phyloP scores from a whole-genome alignment of 2,329 filamentous ascomycete genomes.

The Colletotrichum gigasporum region DNA sequence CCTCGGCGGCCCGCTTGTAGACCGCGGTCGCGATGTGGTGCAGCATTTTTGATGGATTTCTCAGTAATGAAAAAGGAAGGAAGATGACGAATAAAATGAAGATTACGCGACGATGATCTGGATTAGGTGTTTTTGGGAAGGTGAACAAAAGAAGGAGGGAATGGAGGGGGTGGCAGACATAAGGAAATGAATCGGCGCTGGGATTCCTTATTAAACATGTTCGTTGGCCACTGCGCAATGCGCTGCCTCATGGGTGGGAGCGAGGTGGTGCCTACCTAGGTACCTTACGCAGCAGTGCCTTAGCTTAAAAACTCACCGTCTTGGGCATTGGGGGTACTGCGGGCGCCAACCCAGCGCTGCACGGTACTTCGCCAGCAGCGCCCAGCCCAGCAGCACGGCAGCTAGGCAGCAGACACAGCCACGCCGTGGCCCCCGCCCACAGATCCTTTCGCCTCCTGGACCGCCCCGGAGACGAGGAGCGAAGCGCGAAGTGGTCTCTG shows the following conservation, averaged over 20 bases:
- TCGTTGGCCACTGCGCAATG: conserved; percentile 7
- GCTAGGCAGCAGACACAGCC: conserved; percentile 31
- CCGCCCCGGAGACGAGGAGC: not conserved
- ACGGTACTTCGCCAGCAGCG: not conserved
- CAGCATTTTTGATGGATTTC: conserved; percentile 11
- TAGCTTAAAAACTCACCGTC: no score
- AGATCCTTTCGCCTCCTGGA: not conserved
- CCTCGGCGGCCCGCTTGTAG: conserved; percentile 47
- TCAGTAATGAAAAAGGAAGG: not conserved
- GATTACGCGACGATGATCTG: not conserved
- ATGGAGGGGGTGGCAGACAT: conserved; percentile 1
- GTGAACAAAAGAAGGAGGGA: not conserved
- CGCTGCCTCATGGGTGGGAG: not conserved
- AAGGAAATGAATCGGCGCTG: not conserved
- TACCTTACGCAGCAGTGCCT: no score
- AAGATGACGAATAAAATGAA: not conserved
- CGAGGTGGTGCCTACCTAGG: not conserved
- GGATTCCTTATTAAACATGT: conserved; percentile 12
- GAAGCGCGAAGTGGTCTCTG: not conserved
- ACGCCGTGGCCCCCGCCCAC: not conserved
- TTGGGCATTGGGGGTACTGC: no score
- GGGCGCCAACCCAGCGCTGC: not conserved
- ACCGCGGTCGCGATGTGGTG: conserved; percentile 14
- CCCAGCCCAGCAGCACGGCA: no score
- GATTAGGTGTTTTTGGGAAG: not conserved